Evolutionary conservation across 257 asterid species (phyloP).

Genomic region (Lantana camara): DNA sequence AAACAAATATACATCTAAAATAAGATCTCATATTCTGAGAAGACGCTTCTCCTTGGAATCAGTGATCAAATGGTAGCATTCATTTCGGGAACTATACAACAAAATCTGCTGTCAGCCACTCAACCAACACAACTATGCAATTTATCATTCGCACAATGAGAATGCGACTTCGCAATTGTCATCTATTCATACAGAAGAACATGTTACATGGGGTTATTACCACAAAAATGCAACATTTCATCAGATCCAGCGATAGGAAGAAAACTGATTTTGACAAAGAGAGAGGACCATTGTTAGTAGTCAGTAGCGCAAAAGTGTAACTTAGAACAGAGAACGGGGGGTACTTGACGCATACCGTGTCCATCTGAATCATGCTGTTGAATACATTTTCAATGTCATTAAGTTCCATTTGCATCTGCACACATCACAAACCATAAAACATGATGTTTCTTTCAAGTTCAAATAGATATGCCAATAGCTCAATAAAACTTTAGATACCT

Average conservation of each 20-base stretch:
- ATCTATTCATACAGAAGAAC: constrained; percentile 6
- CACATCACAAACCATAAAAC: constrained; percentile 28
- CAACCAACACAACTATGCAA: neutral
- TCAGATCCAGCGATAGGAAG: too few relatives aligned
- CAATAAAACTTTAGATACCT: constrained; percentile 53
- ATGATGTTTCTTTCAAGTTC: constrained; percentile 13
- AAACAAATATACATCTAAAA: constrained; percentile 14
- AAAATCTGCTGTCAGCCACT: too few relatives aligned
- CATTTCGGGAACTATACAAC: too few relatives aligned
- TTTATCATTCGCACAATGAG: constrained; percentile 6
- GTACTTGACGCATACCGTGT: constrained; percentile 54
- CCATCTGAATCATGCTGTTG: constrained; percentile 67
- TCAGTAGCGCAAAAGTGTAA: constrained; percentile 10
- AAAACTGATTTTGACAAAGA: constrained; percentile 17
- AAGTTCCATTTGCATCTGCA: constrained; percentile 79
- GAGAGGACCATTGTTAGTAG: constrained; percentile 5
- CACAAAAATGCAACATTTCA: too few relatives aligned
- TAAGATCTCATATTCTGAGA: constrained; percentile 26
- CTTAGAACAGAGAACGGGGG: constrained; percentile 19
- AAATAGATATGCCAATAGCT: constrained; percentile 13
- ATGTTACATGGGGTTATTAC: constrained; percentile 20
- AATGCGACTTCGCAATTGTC: neutral
- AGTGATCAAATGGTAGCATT: constrained; percentile 15
- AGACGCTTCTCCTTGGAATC: constrained; percentile 16
- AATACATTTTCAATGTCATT: constrained; percentile 55